These are phyloP conservation scores for Fonsecaea monophora DNA, from an alignment of 2,329 filamentous ascomycete genomes.

Conservation along the genomic window DNA sequence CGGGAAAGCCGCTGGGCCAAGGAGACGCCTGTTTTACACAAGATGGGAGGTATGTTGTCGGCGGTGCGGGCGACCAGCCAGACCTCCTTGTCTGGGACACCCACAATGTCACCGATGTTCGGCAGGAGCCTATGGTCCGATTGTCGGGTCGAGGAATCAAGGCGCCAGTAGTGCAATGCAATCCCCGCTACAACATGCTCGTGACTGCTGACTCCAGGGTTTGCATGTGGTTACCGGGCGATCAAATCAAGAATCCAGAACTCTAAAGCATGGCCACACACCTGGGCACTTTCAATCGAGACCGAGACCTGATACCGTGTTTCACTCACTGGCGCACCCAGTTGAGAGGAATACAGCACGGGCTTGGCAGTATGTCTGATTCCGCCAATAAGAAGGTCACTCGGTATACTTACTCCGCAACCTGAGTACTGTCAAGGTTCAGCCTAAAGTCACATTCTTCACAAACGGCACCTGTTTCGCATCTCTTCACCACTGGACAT, in stretches of 20 bases:
- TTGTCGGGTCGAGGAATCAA: conserved; percentile 58
- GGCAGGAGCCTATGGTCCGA: conserved; percentile 55
- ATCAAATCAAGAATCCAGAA: conserved; percentile 38
- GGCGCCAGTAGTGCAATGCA: conserved; percentile 80
- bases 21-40: conserved; percentile 88
- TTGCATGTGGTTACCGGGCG: conserved; percentile 72
- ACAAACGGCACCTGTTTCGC: not conserved
- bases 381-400: conserved; percentile 7
- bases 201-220: conserved; percentile 87
- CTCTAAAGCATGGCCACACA: conserved; percentile 23
- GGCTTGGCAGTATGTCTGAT: conserved; percentile 8
- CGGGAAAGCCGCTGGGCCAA: conserved; percentile 60
- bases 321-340: not conserved
- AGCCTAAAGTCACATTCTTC: not conserved
- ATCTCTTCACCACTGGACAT: not conserved
- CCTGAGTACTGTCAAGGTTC: not conserved
- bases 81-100: conserved; percentile 90
- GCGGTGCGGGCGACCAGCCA: conserved; percentile 71
- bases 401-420: conserved; percentile 12
- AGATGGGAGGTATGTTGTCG: conserved; percentile 86
- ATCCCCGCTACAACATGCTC: conserved; percentile 89
- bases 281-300: not conserved
- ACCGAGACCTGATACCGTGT: not conserved
- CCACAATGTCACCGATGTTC: conserved; percentile 61
- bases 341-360: not conserved